Base-by-base conservation (phyloP, 345 rosid species). In the Raphanus sativus region DNA sequence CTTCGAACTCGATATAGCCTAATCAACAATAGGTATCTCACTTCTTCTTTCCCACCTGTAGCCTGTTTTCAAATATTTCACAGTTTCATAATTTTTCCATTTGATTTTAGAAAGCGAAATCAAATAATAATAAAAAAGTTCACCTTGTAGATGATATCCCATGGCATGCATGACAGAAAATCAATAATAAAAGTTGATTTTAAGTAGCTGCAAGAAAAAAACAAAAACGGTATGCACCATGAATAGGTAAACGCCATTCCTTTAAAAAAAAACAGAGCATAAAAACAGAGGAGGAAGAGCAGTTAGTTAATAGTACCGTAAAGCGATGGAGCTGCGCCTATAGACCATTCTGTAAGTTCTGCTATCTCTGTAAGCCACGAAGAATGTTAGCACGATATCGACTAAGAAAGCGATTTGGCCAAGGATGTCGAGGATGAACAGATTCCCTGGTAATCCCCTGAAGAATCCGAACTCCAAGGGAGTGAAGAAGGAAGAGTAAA, bases 401-500 rank as follows among this genome's bases (percentile, higher is more conserved):
- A 85, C 42, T 55, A 90, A 84, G 81, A 93, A 93, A 34, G 89
- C 91, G 6, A 87, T 26, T 75, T 93, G 98, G 30, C 97, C 97
- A 0, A 80, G 86, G 9, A 89, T 84, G 68, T 93, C 98, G 28
- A 93, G 83, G 26, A 91, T 78, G 80, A 85, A 88, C 15, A 91
- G 89, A 54, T 89, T 84, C 73, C 89, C 79, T 4, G 91, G 92
- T 17, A 91, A 83, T 1, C 98, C 98, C 62, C 96, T 79, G 85
- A 88, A 93, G 86, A 93, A 91, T 1, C 90, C 98, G 24, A 91
- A 93, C 74, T 93, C 97, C 32, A 93, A 10, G 1, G 98, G 96
- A 15, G 97, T 91, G 86, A 93, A 93, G 87, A 89, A 91, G 52
- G 98, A 91, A 4, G 98, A 93, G 84, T 93, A 93, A 4, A 87